Base-by-base conservation (phyloP, 2,329 filamentous ascomycete species). In the Penicillium sp. region DNA sequence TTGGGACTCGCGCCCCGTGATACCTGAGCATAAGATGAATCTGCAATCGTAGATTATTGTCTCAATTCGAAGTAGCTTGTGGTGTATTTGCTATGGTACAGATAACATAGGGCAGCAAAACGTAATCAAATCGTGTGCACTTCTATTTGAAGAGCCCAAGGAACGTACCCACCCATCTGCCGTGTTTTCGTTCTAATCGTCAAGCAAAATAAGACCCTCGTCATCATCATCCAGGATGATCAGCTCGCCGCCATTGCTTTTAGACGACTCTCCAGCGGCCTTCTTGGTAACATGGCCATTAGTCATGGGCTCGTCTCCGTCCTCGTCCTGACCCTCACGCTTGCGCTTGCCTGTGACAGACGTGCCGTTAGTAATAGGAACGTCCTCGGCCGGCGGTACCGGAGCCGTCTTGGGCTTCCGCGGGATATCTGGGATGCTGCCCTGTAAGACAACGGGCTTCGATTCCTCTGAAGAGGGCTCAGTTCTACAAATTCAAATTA, bases 191-290 rank as follows among this genome's bases (percentile, higher is more conserved):
- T 43, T 54, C 78, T 66, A 82, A 66, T 84, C 81, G 49, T 83
- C 72, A 63, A 89, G 88, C 52, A 87, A 62, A 58, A 88, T 88
- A 18, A 82, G 79, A 20, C 83, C 84, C 46, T 74, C 76, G n/a
- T 68, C 72, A 2, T 67, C 62, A 45, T 75, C 79, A 42, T 81
- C 79, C 10, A 84, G 47, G 38, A 72, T 59, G 29, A 75, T 72
- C 12, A 65, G 63, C 28, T 66, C 52, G n/a, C 58, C 55, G 25
- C 57, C 58, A 39, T 74, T 35, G 72, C 74, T 74, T 35, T 77
- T 74, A 24, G 71, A 68, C 1, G 62, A 58, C 3, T 66, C 59
- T 20, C 63, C 66, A 5, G 67, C 68, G 28, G 71, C 49, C 25
- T 67, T 67, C 46, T 72, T 73, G 6, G 64, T 54, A 69, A 79